Base-by-base conservation (phyloP, 169 alveolate species). In the Cryptosporidium ubiquitum region DNA sequence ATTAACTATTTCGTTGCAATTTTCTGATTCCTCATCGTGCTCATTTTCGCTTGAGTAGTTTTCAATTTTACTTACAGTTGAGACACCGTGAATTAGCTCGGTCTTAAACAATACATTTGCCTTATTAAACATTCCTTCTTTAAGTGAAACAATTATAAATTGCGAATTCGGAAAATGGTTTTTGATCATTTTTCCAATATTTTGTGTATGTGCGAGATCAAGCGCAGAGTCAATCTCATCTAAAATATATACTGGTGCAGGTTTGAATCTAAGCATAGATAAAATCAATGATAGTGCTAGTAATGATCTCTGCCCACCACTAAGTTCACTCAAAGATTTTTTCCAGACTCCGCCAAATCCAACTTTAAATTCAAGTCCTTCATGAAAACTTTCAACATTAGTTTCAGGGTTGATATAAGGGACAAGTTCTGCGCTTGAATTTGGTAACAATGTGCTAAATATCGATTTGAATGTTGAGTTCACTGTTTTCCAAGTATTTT, bases 211-310 rank as follows among this genome's bases (percentile, higher is more conserved):
- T 70, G 98, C 95, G 55, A 98, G 94, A 92, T 99, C 99, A 68
- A 99, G 93, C 33, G 99, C 99, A 1, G 99, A 98, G 93, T 99
- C 99, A 33, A 99, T 97, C 93, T 99, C 99, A 95, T 99, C 99
- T 52, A 99, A 95, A 84, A 99, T 98, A 95, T 98, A 98, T 84
- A 99, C 94, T 16, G 99, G 99, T 14, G 99, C 99, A 12, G 99
- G 99, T 42, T 98, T 97, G 74, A 95, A 97, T 86, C 97, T 97
- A 71, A 98, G 95, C 92, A 98, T 94, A 23, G 99, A 98, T 51
- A 99, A 91, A 68, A 98, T 96, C 69, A 98, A 94, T n/a, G 99
- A 95, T 23, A 98, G 94, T 4, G 99, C 99, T 84, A 99, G 95
- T 57, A 99, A 94, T 64, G 99, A 97, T 70, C 99, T 94, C 93